Percentiles rank a stretch among this genome's conserved stretches.
Evolutionary conservation across 768 basidiomycete species (phyloP).

Genomic region (Suillus subalutaceus): DNA sequence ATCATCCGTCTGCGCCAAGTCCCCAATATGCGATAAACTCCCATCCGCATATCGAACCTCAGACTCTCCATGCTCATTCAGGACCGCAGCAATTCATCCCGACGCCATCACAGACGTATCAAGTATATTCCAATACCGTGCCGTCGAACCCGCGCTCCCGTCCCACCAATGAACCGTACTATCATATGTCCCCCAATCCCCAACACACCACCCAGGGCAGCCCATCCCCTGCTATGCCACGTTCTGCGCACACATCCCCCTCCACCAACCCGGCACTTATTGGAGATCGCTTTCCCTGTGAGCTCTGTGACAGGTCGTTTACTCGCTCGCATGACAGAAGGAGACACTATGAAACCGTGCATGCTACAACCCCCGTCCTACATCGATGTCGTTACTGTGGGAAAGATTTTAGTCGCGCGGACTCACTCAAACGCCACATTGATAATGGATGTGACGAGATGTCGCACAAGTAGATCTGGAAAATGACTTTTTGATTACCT

Average conservation of each 20-base stretch:
- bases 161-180: slow-evolving; percentile 39
- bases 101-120: slow-evolving; percentile 49
- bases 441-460: slow-evolving; percentile 81
- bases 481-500: slow-evolving; percentile 9
- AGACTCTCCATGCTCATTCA: slow-evolving; percentile 19
- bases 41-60: slow-evolving; percentile 20
- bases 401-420: slow-evolving; percentile 78
- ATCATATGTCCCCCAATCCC: slow-evolving; percentile 44
- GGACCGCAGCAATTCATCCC: slow-evolving; percentile 44
- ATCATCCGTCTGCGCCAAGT: not conserved
- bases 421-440: slow-evolving; percentile 80
- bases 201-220: slow-evolving; percentile 28
- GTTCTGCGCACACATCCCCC: slow-evolving; percentile 22
- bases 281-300: slow-evolving; percentile 71
- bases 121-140: slow-evolving; percentile 35
- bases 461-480: slow-evolving; percentile 31
- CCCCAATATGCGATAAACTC: slow-evolving; percentile 4
- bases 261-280: slow-evolving; percentile 31
- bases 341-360: slow-evolving; percentile 79
- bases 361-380: slow-evolving; percentile 61
- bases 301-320: slow-evolving; percentile 78
- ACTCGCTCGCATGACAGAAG: slow-evolving; percentile 82
- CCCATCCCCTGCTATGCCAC: slow-evolving; percentile 13
- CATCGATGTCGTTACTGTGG: slow-evolving; percentile 75
- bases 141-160: slow-evolving; percentile 29